These are phyloP conservation scores for Populus hybrid DNA, from an alignment of 441 rosid species.

Conservation along the genomic window DNA sequence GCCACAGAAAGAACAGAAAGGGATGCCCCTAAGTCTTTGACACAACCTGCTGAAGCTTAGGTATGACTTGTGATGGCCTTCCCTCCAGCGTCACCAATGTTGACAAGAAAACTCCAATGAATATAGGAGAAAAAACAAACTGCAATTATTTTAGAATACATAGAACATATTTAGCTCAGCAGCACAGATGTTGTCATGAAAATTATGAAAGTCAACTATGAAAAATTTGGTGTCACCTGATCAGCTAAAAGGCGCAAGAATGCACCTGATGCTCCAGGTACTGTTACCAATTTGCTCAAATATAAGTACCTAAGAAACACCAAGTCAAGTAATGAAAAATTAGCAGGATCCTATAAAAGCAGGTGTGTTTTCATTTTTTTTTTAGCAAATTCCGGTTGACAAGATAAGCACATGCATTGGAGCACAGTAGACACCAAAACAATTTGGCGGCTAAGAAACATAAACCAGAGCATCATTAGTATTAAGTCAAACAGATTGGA, in stretches of 20 bases:
- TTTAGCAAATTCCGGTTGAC: not conserved
- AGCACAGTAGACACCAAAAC: not conserved
- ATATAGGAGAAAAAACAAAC: constrained; percentile 73
- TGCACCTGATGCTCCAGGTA: constrained; percentile 70
- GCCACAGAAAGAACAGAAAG: constrained; percentile 1
- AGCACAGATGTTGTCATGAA: not conserved
- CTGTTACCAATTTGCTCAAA: constrained; percentile 62
- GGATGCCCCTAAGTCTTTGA: constrained; percentile 3
- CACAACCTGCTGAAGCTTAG: constrained; percentile 77
- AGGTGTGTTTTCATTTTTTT: not conserved
- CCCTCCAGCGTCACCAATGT: constrained; percentile 78
- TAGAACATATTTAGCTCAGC: constrained; percentile 4
- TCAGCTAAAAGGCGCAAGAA: constrained; percentile 64
- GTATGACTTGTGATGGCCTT: constrained; percentile 69
- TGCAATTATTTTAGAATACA: constrained; percentile 26
- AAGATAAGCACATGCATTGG: not conserved
- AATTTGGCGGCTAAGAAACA: not conserved
- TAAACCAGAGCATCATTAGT: not conserved
- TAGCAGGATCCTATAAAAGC: not conserved
- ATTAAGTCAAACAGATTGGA: not conserved
- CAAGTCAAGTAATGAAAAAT: not conserved
- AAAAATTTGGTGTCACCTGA: constrained; percentile 46
- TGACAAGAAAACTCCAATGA: constrained; percentile 78
- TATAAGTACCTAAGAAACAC: constrained; percentile 53
- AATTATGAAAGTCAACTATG: not conserved